Base-by-base conservation (phyloP, 495 filamentous ascomycete species). In the Daldinia caldariorum region DNA sequence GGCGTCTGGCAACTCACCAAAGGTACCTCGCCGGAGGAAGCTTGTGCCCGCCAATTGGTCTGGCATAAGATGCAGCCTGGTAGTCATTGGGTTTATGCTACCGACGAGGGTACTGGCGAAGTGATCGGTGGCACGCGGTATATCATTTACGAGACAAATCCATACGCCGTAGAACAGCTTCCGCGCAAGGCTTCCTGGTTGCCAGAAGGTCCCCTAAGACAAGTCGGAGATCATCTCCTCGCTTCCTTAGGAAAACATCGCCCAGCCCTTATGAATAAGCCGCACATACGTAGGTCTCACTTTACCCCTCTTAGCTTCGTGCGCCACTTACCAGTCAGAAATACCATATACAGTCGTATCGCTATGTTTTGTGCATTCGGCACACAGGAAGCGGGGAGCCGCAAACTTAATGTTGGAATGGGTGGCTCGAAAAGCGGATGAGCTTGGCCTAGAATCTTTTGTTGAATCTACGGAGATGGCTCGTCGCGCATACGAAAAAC, bases 391-490 rank as follows among this genome's bases (percentile, higher is more conserved):
- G n/a, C 74, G 74, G 45, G 77, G 77, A 8, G 70, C 63, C n/a
- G 77, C 68, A 16, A 75, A 59, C 18, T 50, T 74, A 62, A 71
- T 81, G 38, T 61, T 81, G 34, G 34, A 73, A 14, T 82, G 80
- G 80, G 80, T 79, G 16, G 72, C 73, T 9, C 22, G 69, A 50
- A 76, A 75, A 67, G 77, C 78, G 3, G 79, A 81, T 49, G 77
- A 79, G 37, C 61, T 79, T 10, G 74, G 76, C 22, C 55, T 82
- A 13, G 75, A 78, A 49, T 72, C 78, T 18, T 78, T 80, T 32
- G 75, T 82, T 4, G 79, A 82, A 69, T 70, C 79, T 37, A 79
- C 79, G 9, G 78, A 76, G 32, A 67, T 67, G 16, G 81, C 77
- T 13, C 76, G 77, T 26, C 58, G 62, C 4, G 59, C 74, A n/a